Evolutionary conservation across 768 basidiomycete genomes (phyloP).

Genomic region (Ephemerocybe angulata): DNA sequence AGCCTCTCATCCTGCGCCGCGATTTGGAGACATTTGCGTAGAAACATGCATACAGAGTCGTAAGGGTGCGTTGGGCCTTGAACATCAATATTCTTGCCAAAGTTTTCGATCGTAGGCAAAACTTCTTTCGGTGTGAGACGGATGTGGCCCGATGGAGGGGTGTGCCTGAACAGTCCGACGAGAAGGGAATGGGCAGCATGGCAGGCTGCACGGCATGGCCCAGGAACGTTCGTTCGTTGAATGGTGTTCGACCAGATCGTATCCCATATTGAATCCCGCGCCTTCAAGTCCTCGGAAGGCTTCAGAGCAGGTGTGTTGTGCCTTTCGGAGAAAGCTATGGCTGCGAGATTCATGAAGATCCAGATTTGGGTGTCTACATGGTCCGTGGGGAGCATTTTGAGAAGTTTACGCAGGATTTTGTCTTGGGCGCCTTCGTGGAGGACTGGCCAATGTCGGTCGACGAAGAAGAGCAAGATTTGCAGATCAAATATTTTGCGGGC

Average conservation of each 20-base stretch:
- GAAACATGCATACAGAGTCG: conserved; percentile 87
- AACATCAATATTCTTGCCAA: conserved; percentile 81
- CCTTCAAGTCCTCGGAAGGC: conserved; percentile 8
- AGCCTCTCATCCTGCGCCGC: conserved; percentile 80
- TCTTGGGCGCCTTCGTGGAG: conserved; percentile 58
- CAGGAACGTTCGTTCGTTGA: conserved; percentile 64
- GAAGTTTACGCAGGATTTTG: conserved; percentile 51
- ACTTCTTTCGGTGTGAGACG: conserved; percentile 54
- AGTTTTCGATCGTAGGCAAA: conserved; percentile 69
- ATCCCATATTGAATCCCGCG: conserved; percentile 58
- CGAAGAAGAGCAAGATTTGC: conserved; percentile 81
- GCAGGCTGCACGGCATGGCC: conserved; percentile 76
- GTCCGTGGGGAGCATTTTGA: conserved; percentile 60
- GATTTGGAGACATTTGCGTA: conserved; percentile 62
- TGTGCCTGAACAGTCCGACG: conserved; percentile 26
- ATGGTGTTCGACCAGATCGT: conserved; percentile 80
- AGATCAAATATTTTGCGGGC: too few species aligned
- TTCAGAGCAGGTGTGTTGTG: conserved; percentile 12
- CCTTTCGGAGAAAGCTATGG: conserved; percentile 55
- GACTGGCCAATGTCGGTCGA: conserved; percentile 70
- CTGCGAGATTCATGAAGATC: conserved; percentile 78
- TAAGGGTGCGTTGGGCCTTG: conserved; percentile 86
- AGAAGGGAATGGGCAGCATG: conserved; percentile 62
- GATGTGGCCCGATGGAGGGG: conserved; percentile 19
- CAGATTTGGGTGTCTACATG: conserved; percentile 73